Conservation (phyloP, 495 filamentous ascomycete genomes). For the Tuber umbilicatum region DNA sequence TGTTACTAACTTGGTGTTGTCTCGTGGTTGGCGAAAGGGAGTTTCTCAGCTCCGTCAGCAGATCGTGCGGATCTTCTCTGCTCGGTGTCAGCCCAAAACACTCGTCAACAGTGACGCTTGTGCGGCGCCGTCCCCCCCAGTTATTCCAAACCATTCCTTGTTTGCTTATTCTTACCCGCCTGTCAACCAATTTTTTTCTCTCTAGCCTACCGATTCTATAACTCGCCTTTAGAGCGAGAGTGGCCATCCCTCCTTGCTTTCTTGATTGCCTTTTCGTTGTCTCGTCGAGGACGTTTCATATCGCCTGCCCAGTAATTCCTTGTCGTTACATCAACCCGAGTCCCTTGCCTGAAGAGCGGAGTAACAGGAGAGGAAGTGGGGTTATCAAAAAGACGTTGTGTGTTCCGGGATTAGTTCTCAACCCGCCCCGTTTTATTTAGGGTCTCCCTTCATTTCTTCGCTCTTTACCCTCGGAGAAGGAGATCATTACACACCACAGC, state of each 20-base stretch:
- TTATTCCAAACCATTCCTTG: not conserved
- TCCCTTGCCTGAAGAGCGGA: not conserved
- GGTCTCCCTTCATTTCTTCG: not conserved
- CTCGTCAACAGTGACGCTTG: not conserved
- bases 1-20: not conserved
- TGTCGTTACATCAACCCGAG: not conserved
- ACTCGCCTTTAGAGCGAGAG: not conserved
- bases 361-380: not conserved
- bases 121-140: not conserved
- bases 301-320: not conserved
- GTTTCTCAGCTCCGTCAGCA: not conserved
- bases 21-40: not conserved
- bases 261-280: not conserved
- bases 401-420: not conserved
- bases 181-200: not conserved
- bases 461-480: not conserved
- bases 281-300: not conserved
- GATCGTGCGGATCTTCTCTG: not conserved
- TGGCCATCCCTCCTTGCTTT: slow-evolving; percentile 2
- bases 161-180: not conserved
- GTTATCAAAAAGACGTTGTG: not conserved
- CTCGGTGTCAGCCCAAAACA: not conserved
- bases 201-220: not conserved
- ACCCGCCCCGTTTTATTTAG: not conserved
- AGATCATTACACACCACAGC: not conserved